Percentiles rank a stretch among this genome's conserved stretches.
phyloP scores from a whole-genome alignment of 2,329 filamentous ascomycete species.

The Colletotrichum agaves region DNA sequence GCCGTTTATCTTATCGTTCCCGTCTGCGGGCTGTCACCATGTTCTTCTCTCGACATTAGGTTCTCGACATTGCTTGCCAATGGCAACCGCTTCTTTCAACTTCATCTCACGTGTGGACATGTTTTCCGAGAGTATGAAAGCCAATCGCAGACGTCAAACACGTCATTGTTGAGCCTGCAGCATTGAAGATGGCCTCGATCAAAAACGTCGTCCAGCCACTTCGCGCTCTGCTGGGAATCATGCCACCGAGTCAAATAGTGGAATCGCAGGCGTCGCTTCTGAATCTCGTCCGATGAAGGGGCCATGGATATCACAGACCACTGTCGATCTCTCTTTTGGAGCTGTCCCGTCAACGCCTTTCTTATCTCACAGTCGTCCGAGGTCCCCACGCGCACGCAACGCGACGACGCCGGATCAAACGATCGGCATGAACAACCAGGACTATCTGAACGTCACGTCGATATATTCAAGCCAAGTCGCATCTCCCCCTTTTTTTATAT shows the following conservation, averaged over 20 bases:
- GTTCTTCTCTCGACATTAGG: background rate
- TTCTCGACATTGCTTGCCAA: slow-evolving; percentile 15
- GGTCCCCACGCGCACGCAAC: background rate
- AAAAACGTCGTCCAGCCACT: too few species aligned
- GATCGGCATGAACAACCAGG: slow-evolving; percentile 8
- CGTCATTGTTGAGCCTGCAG: too few species aligned
- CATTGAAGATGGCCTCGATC: too few species aligned
- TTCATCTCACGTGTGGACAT: slow-evolving; percentile 7
- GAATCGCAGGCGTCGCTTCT: too few species aligned
- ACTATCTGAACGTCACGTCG: background rate
- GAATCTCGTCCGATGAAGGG: background rate
- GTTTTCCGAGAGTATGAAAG: background rate
- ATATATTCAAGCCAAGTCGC: background rate
- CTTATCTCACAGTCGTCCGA: background rate
- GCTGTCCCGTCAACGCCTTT: background rate
- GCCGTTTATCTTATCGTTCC: slow-evolving; percentile 15
- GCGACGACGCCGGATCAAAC: background rate
- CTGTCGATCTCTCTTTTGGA: too few species aligned
- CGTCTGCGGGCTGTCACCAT: background rate
- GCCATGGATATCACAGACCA: background rate
- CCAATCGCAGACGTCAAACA: background rate
- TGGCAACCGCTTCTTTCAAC: slow-evolving; percentile 14
- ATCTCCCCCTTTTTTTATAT: slow-evolving; percentile 5
- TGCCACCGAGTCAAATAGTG: too few species aligned
- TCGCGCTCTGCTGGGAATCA: too few species aligned